Evolutionary conservation across 1,284 basidiomycete species (phyloP), one percentile per base, ranked within the genome.

Genomic region (Agroathelia rolfsii): DNA sequence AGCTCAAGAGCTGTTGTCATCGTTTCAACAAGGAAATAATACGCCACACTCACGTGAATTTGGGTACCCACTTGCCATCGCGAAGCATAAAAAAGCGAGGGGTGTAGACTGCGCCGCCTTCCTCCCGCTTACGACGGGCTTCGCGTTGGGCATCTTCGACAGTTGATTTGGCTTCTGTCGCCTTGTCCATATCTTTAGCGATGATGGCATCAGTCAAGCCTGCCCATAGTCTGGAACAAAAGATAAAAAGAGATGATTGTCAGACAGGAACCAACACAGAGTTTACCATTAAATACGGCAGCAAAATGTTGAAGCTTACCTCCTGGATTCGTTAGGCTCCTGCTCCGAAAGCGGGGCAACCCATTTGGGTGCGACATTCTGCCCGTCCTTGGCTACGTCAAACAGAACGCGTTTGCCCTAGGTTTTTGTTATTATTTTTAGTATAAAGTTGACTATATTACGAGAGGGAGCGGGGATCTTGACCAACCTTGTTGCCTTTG

Each of bases 81-180:
- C 70, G 72, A 44, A 72, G 61, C 49, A 77, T 70, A 57, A 99
- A 99, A 66, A 85, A 98, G 38, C 81, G 66, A 20, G 88, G 75
- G 15, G 69, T 59, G 48, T 72, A 57, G 10, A 67, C 78, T 39
- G 76, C 66, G 3, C 81, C 79, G 6, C 59, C 71, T 50, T 85
- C 85, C 39, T 95, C 92, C 37, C 87, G 68, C 51, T 64, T 61
- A 45, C 69, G 72, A n/a, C 86, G 76, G 30, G 75, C 58, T 45
- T 93, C 86, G 32, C 94, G 70, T 57, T 98, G 94, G 18, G 76
- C 77, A 47, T 96, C 92, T 61, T 99, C 94, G 2, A 99, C 89
- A 9, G 69, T 70, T 1, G 76, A 74, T 66, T 99, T 99, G 29
- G 85, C 85, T 24, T 77, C 74, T 6, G 93, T 96, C 8, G 95